Percentiles rank a stretch among this genome's conserved stretches.
Conservation (phyloP, 257 asterid species). For the Nicotiana benthamiana region DNA sequence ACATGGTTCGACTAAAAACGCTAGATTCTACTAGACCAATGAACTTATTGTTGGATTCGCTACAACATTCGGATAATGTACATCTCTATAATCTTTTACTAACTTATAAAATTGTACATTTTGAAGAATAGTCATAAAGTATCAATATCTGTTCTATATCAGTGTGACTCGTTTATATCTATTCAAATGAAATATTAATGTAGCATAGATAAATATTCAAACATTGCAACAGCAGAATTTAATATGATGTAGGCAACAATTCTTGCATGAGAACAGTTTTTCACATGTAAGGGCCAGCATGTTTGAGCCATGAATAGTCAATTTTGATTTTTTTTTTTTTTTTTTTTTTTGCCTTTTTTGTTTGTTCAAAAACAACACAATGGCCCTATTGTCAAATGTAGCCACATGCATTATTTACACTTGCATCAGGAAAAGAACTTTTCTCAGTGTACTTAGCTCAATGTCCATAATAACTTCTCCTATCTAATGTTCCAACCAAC, state of each 20-base stretch:
- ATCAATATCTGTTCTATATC: background rate
- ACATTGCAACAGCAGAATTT: constrained; percentile 5
- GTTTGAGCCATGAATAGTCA: constrained; percentile 20
- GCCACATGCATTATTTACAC: background rate
- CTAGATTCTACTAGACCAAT: too few relatives aligned
- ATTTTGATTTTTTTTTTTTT: background rate
- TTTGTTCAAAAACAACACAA: background rate
- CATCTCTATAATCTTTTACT: background rate
- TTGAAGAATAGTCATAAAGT: background rate
- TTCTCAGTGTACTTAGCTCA: background rate
- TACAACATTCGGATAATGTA: background rate
- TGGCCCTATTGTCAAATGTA: constrained; percentile 31
- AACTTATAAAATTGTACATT: background rate
- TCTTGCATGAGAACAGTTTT: constrained; percentile 10
- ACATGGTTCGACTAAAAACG: background rate
- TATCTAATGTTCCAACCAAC: background rate
- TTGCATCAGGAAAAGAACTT: background rate
- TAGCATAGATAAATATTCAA: constrained; percentile 16
- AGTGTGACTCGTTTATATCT: background rate
- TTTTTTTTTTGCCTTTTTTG: background rate
- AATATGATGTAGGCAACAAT: constrained; percentile 8
- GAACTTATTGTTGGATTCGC: background rate
- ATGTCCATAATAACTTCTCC: background rate
- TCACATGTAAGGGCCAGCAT: constrained; percentile 20
- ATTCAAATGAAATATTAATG: background rate